phyloP scores from a whole-genome alignment of 2,329 filamentous ascomycete species.

The Albophoma yamanashiensis region DNA sequence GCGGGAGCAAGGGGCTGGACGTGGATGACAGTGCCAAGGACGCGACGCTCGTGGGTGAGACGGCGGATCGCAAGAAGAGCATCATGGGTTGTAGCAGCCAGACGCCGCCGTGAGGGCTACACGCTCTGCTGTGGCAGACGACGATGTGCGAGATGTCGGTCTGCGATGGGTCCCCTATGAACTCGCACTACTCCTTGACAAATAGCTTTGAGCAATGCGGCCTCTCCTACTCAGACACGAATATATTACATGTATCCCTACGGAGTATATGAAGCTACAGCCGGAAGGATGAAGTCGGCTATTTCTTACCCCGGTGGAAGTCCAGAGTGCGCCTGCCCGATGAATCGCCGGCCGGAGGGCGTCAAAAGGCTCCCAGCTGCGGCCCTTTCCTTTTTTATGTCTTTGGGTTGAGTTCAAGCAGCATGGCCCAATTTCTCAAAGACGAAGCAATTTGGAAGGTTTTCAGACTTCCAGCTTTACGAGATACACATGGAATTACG shows the following conservation, averaged over 20 bases:
- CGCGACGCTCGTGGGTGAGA: conserved; percentile 25
- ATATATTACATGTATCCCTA: too few relatives aligned
- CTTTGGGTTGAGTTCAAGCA: background rate
- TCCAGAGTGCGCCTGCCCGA: background rate
- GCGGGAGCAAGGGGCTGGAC: conserved; percentile 23
- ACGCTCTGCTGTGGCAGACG: background rate
- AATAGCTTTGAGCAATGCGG: background rate
- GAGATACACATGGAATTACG: background rate
- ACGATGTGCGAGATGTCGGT: background rate
- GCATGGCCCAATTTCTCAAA: background rate
- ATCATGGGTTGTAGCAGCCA: conserved; percentile 18
- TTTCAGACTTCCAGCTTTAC: too few relatives aligned
- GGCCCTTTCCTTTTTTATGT: background rate
- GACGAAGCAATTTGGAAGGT: too few relatives aligned
- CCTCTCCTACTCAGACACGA: background rate
- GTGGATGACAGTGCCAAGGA: conserved; percentile 36
- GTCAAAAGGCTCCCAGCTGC: background rate
- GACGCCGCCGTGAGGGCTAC: background rate
- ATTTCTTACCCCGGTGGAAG: background rate
- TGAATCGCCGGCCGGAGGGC: background rate
- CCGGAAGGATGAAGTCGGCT: background rate
- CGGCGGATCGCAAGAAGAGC: conserved; percentile 22
- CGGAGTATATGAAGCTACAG: too few relatives aligned
- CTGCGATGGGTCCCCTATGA: background rate
- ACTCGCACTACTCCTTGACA: background rate